Conservation (phyloP, 441 rosid species). For the Omphalea diandra region DNA sequence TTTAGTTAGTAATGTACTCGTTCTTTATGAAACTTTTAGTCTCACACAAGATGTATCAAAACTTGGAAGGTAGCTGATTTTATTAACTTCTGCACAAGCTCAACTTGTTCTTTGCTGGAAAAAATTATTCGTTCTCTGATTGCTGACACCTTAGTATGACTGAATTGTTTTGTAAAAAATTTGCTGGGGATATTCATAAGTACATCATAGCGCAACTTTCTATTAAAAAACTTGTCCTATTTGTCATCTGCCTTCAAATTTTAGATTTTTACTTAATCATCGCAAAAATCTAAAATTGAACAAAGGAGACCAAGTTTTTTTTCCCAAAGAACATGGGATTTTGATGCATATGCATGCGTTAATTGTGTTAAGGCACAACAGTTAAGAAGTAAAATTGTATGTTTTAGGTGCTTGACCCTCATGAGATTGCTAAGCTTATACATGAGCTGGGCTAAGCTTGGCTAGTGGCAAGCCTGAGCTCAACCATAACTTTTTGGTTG, state of each 20-base stretch:
- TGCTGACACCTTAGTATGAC: neutral
- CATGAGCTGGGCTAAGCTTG: neutral
- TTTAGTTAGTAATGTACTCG: neutral
- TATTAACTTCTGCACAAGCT: neutral
- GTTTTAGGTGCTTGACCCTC: too few relatives aligned
- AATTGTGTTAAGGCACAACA: too few relatives aligned
- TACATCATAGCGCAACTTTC: neutral
- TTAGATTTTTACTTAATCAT: too few relatives aligned
- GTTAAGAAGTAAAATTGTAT: too few relatives aligned
- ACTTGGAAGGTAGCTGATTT: slow-evolving; percentile 5
- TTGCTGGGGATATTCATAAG: too few relatives aligned
- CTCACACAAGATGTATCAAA: neutral
- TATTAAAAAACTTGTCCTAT: too few relatives aligned
- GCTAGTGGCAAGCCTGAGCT: neutral
- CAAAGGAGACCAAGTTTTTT: too few relatives aligned
- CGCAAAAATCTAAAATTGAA: too few relatives aligned
- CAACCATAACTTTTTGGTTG: too few relatives aligned
- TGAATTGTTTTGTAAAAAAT: neutral
- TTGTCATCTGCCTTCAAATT: too few relatives aligned
- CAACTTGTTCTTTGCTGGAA: neutral
- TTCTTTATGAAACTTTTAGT: neutral
- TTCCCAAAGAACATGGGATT: too few relatives aligned
- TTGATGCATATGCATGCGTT: too few relatives aligned
- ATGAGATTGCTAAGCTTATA: neutral
- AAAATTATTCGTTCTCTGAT: neutral